These are phyloP conservation scores for Stachybotrys elegans DNA, from an alignment of 2,329 filamentous ascomycete genomes.

Conservation along the genomic window DNA sequence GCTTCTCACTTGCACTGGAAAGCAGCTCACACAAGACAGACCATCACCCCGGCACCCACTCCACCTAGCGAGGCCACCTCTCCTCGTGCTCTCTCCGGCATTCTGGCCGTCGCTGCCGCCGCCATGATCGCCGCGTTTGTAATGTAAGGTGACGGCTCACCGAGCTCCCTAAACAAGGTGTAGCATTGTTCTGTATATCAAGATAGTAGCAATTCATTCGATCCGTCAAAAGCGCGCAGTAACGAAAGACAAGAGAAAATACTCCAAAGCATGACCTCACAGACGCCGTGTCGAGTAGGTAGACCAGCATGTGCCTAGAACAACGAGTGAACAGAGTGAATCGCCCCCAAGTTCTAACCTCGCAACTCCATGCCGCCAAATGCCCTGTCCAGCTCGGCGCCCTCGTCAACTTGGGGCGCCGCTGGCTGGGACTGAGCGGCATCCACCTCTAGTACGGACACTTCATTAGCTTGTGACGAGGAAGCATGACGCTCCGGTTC, in stretches of 20 bases:
- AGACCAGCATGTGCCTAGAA: no score
- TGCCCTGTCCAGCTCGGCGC: conserved; percentile 52
- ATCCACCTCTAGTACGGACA: no score
- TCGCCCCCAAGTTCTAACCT: no score
- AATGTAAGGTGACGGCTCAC: conserved; percentile 11
- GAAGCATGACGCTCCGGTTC: conserved; percentile 54
- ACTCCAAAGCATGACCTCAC: no score
- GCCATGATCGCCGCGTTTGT: conserved; percentile 8
- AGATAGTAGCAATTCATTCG: no score
- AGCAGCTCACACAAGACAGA: background rate
- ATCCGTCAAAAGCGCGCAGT: no score
- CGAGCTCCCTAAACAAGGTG: no score
- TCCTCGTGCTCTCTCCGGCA: background rate
- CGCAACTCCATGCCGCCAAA: conserved; percentile 50
- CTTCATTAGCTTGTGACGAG: conserved; percentile 18
- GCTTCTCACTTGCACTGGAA: background rate
- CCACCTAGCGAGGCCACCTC: background rate
- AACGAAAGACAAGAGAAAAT: no score
- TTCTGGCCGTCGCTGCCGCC: background rate
- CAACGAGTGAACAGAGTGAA: no score
- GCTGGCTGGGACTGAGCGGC: conserved; percentile 3
- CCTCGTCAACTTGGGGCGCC: conserved; percentile 39
- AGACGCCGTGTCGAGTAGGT: no score
- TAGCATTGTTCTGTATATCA: no score
- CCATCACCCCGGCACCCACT: background rate